Evolutionary conservation across 345 rosid genomes (phyloP).

Genomic region (Anacardium occidentale): DNA sequence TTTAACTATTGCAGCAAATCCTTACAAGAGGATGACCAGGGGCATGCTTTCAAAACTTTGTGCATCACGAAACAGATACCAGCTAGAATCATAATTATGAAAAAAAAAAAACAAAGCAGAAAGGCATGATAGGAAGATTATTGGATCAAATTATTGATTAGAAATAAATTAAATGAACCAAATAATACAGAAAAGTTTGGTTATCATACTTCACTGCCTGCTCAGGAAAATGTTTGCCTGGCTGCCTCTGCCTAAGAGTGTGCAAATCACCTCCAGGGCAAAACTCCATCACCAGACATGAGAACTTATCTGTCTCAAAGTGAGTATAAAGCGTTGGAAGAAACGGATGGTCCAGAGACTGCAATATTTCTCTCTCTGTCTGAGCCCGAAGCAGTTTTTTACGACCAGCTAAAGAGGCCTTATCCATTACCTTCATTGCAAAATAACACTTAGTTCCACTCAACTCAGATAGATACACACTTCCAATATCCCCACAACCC

Average conservation of each 20-base stretch:
- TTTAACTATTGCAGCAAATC: constrained; percentile 3
- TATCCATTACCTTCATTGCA: constrained; percentile 97
- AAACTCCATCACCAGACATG: constrained; percentile 90
- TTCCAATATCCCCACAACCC: constrained; percentile 93
- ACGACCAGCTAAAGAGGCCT: constrained; percentile 80
- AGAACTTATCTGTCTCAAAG: constrained; percentile 89
- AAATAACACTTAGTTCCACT: constrained; percentile 82
- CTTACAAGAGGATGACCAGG: neutral
- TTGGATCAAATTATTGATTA: constrained; percentile 12
- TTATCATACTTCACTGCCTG: constrained; percentile 84
- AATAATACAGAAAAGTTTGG: constrained; percentile 17
- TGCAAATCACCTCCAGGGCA: constrained; percentile 96
- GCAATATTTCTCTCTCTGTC: constrained; percentile 88
- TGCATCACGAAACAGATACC: neutral
- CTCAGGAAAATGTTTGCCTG: constrained; percentile 82
- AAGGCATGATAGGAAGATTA: neutral
- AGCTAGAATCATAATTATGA: neutral
- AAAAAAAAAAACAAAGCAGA: neutral
- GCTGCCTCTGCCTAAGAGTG: constrained; percentile 89
- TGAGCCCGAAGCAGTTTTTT: constrained; percentile 93
- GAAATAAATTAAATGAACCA: constrained; percentile 8
- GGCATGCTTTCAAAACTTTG: neutral
- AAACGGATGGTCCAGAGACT: constrained; percentile 86
- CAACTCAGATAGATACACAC: constrained; percentile 87
- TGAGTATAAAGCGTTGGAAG: constrained; percentile 86